Conservation (phyloP, 768 basidiomycete genomes). For the Gloeopeniophorella convolvens region DNA sequence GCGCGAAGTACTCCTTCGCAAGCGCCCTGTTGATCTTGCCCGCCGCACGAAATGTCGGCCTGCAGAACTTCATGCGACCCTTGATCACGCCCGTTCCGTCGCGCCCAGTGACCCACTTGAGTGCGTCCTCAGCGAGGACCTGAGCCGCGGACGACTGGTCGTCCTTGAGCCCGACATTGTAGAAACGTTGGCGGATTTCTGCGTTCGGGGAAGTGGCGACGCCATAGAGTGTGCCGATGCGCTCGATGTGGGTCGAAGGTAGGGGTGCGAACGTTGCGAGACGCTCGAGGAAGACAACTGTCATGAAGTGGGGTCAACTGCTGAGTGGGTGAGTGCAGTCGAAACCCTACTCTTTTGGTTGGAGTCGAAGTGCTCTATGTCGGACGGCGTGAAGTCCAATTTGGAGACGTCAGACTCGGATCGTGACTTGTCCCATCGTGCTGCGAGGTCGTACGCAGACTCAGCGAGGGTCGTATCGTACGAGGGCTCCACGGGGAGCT, state of each 20-base stretch:
- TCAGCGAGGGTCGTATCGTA: constrained; percentile 71
- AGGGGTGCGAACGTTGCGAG: constrained; percentile 58
- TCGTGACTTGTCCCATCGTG: constrained; percentile 66
- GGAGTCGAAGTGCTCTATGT: constrained; percentile 59
- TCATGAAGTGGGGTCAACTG: background rate
- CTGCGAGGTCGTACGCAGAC: constrained; percentile 64
- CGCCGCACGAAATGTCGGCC: constrained; percentile 56
- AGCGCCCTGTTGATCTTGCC: constrained; percentile 45
- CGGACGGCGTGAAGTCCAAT: constrained; percentile 50
- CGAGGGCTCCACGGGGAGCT: constrained; percentile 65
- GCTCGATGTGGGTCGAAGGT: constrained; percentile 49
- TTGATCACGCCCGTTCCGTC: constrained; percentile 56
- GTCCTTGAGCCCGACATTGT: constrained; percentile 57
- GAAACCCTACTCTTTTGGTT: constrained; percentile 63
- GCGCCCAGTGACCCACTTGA: constrained; percentile 60
- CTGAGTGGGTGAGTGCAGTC: background rate
- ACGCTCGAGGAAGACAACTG: constrained; percentile 81
- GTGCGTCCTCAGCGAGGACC: constrained; percentile 46
- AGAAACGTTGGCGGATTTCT: constrained; percentile 76
- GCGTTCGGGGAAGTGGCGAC: constrained; percentile 58
- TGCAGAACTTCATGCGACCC: constrained; percentile 83
- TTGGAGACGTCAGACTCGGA: constrained; percentile 35
- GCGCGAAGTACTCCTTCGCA: constrained; percentile 45
- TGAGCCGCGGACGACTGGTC: constrained; percentile 41
- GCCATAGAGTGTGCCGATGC: constrained; percentile 49